phyloP scores from a whole-genome alignment of 2,329 filamentous ascomycete species.

The Aspergillus uvarum region DNA sequence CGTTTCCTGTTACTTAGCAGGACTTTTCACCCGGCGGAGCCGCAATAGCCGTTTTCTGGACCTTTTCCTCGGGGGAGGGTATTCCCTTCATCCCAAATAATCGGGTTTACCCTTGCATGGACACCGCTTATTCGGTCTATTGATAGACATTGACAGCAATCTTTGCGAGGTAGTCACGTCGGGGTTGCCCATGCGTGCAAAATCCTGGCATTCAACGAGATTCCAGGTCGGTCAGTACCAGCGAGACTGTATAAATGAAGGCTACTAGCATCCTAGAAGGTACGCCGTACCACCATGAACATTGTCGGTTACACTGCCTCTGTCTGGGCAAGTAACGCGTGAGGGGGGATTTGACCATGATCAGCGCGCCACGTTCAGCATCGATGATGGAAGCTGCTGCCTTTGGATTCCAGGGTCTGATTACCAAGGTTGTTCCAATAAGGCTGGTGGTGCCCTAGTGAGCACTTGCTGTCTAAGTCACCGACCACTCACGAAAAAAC shows the following conservation, averaged over 20 bases:
- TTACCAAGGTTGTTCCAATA: conserved; percentile 7
- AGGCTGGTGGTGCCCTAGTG: conserved; percentile 1
- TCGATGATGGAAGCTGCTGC: conserved; percentile 4
- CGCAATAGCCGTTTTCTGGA: background rate
- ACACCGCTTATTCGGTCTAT: conserved; percentile 12
- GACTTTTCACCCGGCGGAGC: background rate
- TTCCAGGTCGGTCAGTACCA: background rate
- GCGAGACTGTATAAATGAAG: background rate
- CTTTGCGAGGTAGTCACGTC: background rate
- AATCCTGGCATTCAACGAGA: background rate
- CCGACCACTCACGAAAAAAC: background rate
- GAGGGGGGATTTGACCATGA: conserved; percentile 2
- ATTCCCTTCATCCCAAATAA: conserved; percentile 8
- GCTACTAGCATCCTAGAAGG: background rate
- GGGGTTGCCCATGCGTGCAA: background rate
- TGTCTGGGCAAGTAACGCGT: background rate
- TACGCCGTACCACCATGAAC: background rate
- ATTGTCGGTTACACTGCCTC: background rate
- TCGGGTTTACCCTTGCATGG: conserved; percentile 12
- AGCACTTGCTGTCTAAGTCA: background rate
- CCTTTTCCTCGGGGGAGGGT: background rate
- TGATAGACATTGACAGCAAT: background rate
- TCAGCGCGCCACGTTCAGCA: conserved; percentile 17
- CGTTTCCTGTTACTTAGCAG: background rate
- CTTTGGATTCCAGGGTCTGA: background rate